Conservation (phyloP, 2,329 filamentous ascomycete genomes). For the Penicillium sp. region DNA sequence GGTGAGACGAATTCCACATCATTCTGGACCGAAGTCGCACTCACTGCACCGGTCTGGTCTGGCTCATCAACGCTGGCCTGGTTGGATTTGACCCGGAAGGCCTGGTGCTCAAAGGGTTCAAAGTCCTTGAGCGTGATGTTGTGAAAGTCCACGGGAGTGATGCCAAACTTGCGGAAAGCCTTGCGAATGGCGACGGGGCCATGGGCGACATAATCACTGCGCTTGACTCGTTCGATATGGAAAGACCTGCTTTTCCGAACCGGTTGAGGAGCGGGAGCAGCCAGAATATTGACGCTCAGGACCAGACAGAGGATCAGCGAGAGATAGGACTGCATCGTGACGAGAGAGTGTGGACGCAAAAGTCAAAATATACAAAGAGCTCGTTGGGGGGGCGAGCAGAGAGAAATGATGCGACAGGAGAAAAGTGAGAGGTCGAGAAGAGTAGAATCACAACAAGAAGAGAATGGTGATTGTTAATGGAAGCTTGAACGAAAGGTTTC, state of each 20-base stretch:
- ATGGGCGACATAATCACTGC: constrained; percentile 52
- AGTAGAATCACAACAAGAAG: no score
- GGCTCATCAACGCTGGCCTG: constrained; percentile 17
- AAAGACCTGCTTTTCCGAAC: constrained; percentile 45
- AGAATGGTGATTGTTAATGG: no score
- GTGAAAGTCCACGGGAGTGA: constrained; percentile 41
- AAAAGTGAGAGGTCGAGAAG: background rate
- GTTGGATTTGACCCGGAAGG: constrained; percentile 15
- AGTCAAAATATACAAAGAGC: no score
- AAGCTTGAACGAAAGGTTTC: no score
- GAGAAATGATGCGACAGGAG: background rate
- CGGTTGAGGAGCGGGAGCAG: constrained; percentile 25
- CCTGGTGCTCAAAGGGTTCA: constrained; percentile 24
- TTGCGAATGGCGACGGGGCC: constrained; percentile 59
- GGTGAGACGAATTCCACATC: constrained; percentile 66
- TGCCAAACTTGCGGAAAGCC: constrained; percentile 63
- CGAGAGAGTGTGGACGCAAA: background rate
- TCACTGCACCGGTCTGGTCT: constrained; percentile 51
- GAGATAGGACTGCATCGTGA: constrained; percentile 25
- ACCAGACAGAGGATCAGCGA: constrained; percentile 26
- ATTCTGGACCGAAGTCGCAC: constrained; percentile 58
- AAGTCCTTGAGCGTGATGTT: constrained; percentile 34
- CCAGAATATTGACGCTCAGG: constrained; percentile 29
- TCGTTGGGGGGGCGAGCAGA: no score
- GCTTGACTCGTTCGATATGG: constrained; percentile 54